These are phyloP conservation scores for Nigrospora sphaerica DNA, from an alignment of 2,329 filamentous ascomycete species.

Conservation along the genomic window DNA sequence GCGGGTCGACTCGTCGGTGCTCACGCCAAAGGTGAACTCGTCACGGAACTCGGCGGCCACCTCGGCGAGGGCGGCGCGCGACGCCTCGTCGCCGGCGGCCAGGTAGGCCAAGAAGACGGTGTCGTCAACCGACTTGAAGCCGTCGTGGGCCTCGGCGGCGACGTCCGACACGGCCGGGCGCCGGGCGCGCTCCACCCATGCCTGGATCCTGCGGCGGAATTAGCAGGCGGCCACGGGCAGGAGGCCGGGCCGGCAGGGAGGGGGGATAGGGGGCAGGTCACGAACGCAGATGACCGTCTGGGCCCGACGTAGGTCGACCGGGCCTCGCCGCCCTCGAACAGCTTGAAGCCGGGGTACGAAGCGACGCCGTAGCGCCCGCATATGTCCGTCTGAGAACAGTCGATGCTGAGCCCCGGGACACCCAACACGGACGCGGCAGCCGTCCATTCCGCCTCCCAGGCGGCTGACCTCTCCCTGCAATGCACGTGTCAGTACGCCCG, in stretches of 20 bases:
- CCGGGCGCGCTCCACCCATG: constrained; percentile 15
- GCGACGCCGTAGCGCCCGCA: constrained; percentile 8
- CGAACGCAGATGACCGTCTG: constrained; percentile 14
- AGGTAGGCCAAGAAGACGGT: constrained; percentile 24
- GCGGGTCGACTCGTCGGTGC: constrained; percentile 7
- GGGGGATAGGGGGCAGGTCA: not conserved
- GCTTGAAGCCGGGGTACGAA: constrained; percentile 7
- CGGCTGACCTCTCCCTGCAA: constrained; percentile 9
- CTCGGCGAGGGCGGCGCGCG: constrained; percentile 12
- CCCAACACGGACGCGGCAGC: constrained; percentile 5
- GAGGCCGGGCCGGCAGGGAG: too few relatives aligned
- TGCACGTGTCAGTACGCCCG: not conserved
- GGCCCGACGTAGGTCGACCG: constrained; percentile 12
- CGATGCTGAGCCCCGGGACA: constrained; percentile 10
- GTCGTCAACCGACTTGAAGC: constrained; percentile 22
- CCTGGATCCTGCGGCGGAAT: constrained; percentile 8
- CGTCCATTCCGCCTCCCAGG: constrained; percentile 13
- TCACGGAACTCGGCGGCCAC: constrained; percentile 18
- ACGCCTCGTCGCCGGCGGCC: constrained; percentile 8
- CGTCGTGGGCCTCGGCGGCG: constrained; percentile 8
- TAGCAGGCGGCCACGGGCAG: not conserved
- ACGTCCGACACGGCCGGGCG: constrained; percentile 18
- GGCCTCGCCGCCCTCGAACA: constrained; percentile 7
- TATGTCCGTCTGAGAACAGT: constrained; percentile 8
- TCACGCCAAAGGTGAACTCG: constrained; percentile 27